A percentile compares a stretch with the other conserved stretches of the same genome.
Conservation (phyloP, 352 stramenopile species). For the Phytophthora brassicae region DNA sequence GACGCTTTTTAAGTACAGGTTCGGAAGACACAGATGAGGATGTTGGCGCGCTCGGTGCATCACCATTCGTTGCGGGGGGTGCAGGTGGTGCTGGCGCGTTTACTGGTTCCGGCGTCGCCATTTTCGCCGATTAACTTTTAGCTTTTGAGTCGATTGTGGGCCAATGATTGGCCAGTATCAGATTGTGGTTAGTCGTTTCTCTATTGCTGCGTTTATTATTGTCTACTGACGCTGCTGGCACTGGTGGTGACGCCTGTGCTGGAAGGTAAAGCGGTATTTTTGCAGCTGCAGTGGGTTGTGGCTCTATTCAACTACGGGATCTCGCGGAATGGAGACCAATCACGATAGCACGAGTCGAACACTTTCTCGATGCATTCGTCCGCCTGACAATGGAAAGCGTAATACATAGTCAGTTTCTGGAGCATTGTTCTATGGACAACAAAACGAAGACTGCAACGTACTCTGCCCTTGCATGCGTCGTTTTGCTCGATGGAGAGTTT, state of each 20-base stretch:
- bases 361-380: constrained; percentile 86
- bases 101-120: constrained; percentile 6
- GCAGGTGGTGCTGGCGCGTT: constrained; percentile 5
- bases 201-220: constrained; percentile 11
- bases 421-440: too few relatives aligned
- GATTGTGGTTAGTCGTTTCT: constrained; percentile 7
- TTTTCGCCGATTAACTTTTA: constrained; percentile 5
- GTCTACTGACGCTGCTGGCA: not conserved
- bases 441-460: constrained; percentile 22
- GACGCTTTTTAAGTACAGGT: constrained; percentile 57
- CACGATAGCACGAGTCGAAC: constrained; percentile 85
- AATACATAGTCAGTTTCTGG: too few relatives aligned
- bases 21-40: constrained; percentile 12
- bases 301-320: constrained; percentile 51
- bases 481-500: constrained; percentile 84
- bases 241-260: constrained; percentile 1
- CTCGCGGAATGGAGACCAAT: constrained; percentile 80
- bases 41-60: not conserved
- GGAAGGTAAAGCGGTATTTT: constrained; percentile 4
- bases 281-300: not conserved
- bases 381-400: too few relatives aligned
- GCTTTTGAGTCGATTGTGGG: constrained; percentile 15
- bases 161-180: constrained; percentile 21
- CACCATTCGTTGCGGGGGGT: constrained; percentile 1
- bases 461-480: constrained; percentile 74